Base-by-base conservation (phyloP, 805 yeast species). In the Ogataea philodendri region DNA sequence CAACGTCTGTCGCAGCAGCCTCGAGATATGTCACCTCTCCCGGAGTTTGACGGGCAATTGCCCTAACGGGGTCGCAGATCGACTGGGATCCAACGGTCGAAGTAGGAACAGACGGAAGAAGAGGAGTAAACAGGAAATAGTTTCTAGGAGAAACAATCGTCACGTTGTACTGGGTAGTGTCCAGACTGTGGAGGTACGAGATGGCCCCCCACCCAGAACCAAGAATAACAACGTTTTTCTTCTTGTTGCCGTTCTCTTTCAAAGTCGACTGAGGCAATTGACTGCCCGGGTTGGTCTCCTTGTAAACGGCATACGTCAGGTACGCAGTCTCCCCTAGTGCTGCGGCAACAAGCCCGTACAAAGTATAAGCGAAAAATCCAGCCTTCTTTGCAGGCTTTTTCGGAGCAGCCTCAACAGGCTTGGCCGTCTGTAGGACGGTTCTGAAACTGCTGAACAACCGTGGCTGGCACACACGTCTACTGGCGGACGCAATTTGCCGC, bases 141-240 rank as follows among this genome's bases (percentile, higher is more conserved):
- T 88, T 88, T 67, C 96, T 78, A 41, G 97, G 96, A 26, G 95
- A 85, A 29, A 89, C 82, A 37, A 89, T 79, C 33, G 86, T 79
- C 31, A 89, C 96, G 59, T 89, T 86, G 66, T 87, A 89, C 60
- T 80, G 69, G 30, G 88, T 68, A 26, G 96, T 82, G 62, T 89
- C 96, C 59, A 89, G 69, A 57, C 78, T 75, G 66, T 86, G 85
- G 65, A 89, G 70, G 45, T 86, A 66, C 6, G 95, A 79, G 36
- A 87, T 81, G 9, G 94, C 76, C 42, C 95, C 96, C 97, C 97
- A 89, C 30, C 97, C 97, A 21, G 95, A 78, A 42, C 93, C 93
- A 55, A 76, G 76, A 63, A 72, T 79, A 37, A 89, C 93, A 52
- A 80, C 63, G 17, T 82, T 78, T 63, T 80, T 79, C 70, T 76